phyloP scores from a whole-genome alignment of 345 rosid genomes.

The Passiflora organensis region DNA sequence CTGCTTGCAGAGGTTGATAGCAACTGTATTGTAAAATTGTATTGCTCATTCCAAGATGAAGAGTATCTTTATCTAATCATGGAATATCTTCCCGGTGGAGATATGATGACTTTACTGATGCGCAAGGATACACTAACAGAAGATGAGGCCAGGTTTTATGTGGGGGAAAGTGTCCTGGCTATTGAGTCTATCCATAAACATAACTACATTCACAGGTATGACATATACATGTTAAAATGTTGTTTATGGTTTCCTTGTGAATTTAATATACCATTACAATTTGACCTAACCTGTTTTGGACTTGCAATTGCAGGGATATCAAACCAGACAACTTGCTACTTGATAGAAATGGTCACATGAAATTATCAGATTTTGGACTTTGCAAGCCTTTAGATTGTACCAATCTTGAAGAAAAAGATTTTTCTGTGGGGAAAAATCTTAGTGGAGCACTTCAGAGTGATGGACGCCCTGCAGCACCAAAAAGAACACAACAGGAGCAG shows the following conservation, averaged over 20 bases:
- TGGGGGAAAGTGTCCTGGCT: conserved; percentile 62
- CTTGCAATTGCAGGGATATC: too few species aligned
- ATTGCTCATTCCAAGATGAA: conserved; percentile 69
- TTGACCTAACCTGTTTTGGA: too few species aligned
- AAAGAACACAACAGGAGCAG: conserved; percentile 61
- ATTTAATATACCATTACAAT: too few species aligned
- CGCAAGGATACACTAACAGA: conserved; percentile 60
- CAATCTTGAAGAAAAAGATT: conserved; percentile 43
- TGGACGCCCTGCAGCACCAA: conserved; percentile 48
- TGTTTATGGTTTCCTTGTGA: too few species aligned
- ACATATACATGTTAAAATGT: neutral
- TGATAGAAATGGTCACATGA: conserved; percentile 56
- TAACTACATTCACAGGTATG: conserved; percentile 65
- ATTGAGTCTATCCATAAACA: conserved; percentile 70
- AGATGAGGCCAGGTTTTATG: conserved; percentile 65
- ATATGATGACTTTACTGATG: conserved; percentile 71
- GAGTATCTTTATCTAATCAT: conserved; percentile 59
- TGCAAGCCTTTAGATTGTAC: conserved; percentile 60
- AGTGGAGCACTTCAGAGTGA: conserved; percentile 42
- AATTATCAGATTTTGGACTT: conserved; percentile 65
- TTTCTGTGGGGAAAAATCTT: conserved; percentile 25
- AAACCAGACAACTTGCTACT: conserved; percentile 69
- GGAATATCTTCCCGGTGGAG: conserved; percentile 80
- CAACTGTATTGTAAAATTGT: conserved; percentile 59
- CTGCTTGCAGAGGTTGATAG: conserved; percentile 74